Evolutionary conservation across 139 green algal species (phyloP).

Genomic region (Spirogloea muscicola): DNA sequence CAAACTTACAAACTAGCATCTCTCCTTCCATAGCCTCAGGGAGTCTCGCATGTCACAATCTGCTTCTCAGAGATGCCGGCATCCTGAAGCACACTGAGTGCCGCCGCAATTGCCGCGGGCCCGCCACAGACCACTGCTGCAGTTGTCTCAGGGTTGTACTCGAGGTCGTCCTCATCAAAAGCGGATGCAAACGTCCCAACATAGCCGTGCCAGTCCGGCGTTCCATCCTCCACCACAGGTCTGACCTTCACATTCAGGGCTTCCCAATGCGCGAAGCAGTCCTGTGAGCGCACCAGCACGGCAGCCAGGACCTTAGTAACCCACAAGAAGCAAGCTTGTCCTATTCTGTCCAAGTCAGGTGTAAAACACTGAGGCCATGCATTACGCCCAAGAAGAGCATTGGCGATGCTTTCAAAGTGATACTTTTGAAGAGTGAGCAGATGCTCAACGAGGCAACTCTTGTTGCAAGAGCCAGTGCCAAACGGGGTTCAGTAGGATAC

Average conservation of each 20-base stretch:
- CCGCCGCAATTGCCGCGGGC: constrained; percentile 2
- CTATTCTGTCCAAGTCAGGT: neutral
- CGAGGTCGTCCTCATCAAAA: constrained; percentile 48
- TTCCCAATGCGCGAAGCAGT: constrained; percentile 37
- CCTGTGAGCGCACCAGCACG: neutral
- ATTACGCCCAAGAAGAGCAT: neutral
- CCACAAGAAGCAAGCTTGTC: neutral
- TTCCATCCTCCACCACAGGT: constrained; percentile 25
- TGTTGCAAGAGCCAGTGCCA: neutral
- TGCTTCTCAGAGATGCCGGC: constrained; percentile 27
- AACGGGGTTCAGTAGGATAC: neutral
- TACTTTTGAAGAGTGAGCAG: too few relatives aligned
- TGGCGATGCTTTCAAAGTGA: too few relatives aligned
- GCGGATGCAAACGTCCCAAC: constrained; percentile 21
- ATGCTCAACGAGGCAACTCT: neutral
- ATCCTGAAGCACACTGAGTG: constrained; percentile 22
- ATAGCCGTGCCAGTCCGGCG: constrained; percentile 27
- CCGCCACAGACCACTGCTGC: constrained; percentile 24
- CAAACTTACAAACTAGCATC: too few relatives aligned
- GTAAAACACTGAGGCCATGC: neutral
- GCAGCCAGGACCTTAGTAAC: neutral
- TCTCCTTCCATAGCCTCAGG: too few relatives aligned
- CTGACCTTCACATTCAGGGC: constrained; percentile 31
- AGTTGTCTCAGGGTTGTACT: constrained; percentile 44
- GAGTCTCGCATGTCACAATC: too few relatives aligned